These are phyloP conservation scores for Sporothrix pallida DNA, from an alignment of 2,329 filamentous ascomycete genomes.

Conservation along the genomic window DNA sequence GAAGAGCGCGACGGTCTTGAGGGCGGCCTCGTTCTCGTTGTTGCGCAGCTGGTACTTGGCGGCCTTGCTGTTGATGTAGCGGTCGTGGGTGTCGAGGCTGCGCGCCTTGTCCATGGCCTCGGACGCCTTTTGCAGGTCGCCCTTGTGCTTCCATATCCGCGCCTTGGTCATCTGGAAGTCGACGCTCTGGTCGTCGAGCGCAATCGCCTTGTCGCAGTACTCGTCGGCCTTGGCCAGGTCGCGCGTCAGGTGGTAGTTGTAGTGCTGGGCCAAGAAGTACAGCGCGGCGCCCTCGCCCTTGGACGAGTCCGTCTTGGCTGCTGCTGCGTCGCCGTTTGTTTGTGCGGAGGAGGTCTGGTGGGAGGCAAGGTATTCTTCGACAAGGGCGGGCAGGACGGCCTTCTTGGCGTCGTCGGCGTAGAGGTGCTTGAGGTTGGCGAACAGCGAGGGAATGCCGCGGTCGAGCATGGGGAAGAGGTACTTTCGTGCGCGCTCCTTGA, in stretches of 20 bases:
- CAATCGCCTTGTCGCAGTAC: constrained; percentile 83
- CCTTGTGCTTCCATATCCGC: constrained; percentile 89
- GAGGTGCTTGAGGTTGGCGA: constrained; percentile 93
- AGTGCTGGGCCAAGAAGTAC: constrained; percentile 96
- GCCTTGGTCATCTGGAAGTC: constrained; percentile 97
- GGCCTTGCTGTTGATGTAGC: constrained; percentile 98
- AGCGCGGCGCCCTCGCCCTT: constrained; percentile 79
- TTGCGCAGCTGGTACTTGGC: constrained; percentile 96
- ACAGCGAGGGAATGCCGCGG: constrained; percentile 93
- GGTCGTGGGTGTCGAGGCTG: constrained; percentile 83
- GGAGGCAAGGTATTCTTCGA: constrained; percentile 74
- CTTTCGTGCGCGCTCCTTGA: constrained; percentile 74
- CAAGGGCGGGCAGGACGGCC: constrained; percentile 74
- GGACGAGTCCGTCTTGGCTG: constrained; percentile 51
- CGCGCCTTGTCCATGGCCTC: constrained; percentile 89
- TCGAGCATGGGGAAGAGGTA: constrained; percentile 86
- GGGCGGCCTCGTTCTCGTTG: constrained; percentile 82
- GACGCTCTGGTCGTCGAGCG: constrained; percentile 77
- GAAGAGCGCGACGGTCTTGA: constrained; percentile 91
- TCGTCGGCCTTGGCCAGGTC: constrained; percentile 80
- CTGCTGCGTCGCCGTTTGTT: constrained; percentile 51
- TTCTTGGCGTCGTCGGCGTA: constrained; percentile 82
- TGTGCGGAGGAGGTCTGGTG: constrained; percentile 47
- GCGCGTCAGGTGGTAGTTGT: constrained; percentile 89
- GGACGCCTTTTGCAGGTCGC: constrained; percentile 78